Percentiles rank a stretch among this genome's conserved stretches.
Evolutionary conservation across 2,329 filamentous ascomycete species (phyloP).

Genomic region (Botrytis pseudocinerea): DNA sequence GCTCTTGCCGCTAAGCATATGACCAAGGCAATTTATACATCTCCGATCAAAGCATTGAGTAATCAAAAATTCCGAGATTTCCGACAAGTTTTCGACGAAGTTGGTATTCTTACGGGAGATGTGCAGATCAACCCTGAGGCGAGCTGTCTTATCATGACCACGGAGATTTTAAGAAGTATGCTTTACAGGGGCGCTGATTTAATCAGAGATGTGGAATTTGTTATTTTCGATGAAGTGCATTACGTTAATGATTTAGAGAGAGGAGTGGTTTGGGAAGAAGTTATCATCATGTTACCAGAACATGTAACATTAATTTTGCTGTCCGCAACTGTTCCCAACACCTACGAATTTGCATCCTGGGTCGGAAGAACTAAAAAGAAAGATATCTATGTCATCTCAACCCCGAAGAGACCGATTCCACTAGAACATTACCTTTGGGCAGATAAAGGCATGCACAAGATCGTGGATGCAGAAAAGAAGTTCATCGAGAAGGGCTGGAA

Average conservation of each 20-base stretch:
- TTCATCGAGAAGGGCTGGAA: conserved; percentile 96
- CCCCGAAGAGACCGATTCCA: conserved; percentile 89
- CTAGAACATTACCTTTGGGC: conserved; percentile 97
- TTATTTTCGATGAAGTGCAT: conserved; percentile 98
- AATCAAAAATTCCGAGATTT: conserved; percentile 99
- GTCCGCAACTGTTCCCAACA: conserved; percentile 96
- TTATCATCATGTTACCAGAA: conserved; percentile 98
- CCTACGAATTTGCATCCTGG: conserved; percentile 97
- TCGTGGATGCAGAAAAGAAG: conserved; percentile 88
- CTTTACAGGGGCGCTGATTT: conserved; percentile 93
- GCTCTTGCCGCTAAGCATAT: conserved; percentile 96
- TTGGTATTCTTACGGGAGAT: conserved; percentile 94
- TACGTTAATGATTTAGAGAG: conserved; percentile 96
- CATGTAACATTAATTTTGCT: conserved; percentile 94
- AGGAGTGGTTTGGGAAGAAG: conserved; percentile 98
- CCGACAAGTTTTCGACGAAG: conserved; percentile 84
- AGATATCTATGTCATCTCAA: conserved; percentile 98
- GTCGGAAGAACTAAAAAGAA: conserved; percentile 97
- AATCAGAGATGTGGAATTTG: conserved; percentile 95
- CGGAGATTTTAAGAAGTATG: conserved; percentile 97
- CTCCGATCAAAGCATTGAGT: conserved; percentile 95
- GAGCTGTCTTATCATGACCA: conserved; percentile 99
- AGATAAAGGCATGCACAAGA: conserved; percentile 87
- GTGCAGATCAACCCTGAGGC: conserved; percentile 98
- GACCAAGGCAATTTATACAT: conserved; percentile 99